Percentiles rank a stretch among this genome's conserved stretches.
phyloP scores from a whole-genome alignment of 495 filamentous ascomycete species.

The Xylaria longipes region DNA sequence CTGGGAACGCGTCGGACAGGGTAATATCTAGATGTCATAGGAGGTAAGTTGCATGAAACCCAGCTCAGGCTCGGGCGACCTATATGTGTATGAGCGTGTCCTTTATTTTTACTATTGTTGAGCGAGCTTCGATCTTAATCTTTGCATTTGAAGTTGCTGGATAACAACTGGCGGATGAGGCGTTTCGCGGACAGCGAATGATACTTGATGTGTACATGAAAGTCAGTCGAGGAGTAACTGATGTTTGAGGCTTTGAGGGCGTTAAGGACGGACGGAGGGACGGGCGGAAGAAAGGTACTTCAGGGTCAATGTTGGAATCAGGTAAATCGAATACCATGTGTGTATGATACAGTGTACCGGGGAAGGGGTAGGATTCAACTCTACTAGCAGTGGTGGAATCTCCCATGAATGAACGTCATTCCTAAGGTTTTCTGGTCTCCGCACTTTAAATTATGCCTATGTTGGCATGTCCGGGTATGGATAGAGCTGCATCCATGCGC shows the following conservation, averaged over 20 bases:
- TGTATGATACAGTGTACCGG: background rate
- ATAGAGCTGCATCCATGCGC: background rate
- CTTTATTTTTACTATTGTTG: background rate
- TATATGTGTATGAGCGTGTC: background rate
- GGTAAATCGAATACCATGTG: background rate
- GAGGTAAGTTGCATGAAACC: background rate
- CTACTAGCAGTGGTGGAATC: background rate
- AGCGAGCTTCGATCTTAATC: background rate
- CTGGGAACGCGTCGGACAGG: conserved; percentile 55
- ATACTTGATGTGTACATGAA: conserved; percentile 2
- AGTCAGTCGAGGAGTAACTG: background rate
- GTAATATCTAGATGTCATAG: conserved; percentile 22
- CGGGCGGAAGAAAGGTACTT: background rate
- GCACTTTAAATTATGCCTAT: background rate
- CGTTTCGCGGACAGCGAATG: background rate
- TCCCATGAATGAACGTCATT: background rate
- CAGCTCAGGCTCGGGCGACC: background rate
- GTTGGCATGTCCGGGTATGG: background rate
- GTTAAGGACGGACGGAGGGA: background rate
- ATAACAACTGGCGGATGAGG: background rate
- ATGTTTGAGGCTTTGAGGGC: background rate
- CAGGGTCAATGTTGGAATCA: background rate
- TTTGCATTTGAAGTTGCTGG: conserved; percentile 15
- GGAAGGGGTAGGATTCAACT: background rate
- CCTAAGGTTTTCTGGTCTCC: background rate